phyloP scores from a whole-genome alignment of 768 basidiomycete species.

The Boletus reticuloceps region DNA sequence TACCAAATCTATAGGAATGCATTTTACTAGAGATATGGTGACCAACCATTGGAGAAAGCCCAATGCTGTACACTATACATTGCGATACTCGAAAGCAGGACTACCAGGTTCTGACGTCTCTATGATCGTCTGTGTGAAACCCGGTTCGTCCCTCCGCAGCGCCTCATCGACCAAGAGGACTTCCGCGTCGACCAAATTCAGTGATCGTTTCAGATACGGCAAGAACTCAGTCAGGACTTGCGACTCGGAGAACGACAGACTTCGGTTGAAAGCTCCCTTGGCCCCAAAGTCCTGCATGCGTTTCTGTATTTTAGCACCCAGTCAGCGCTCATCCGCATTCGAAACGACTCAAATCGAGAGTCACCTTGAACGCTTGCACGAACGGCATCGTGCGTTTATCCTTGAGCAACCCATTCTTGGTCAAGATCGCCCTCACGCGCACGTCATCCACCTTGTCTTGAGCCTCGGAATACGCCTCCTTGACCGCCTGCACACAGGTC shows the following conservation, averaged over 20 bases:
- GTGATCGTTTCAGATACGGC: conserved; percentile 77
- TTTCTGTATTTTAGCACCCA: conserved; percentile 48
- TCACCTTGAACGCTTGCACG: conserved; percentile 88
- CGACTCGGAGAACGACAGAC: conserved; percentile 79
- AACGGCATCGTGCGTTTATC: conserved; percentile 97
- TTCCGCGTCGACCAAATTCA: conserved; percentile 69
- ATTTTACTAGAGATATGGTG: too few relatives aligned
- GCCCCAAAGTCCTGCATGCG: conserved; percentile 76
- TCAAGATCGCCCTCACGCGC: conserved; percentile 66
- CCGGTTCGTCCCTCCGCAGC: conserved; percentile 47
- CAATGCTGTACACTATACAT: conserved; percentile 41
- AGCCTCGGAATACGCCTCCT: conserved; percentile 58
- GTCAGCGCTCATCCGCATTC: background rate
- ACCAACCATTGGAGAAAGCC: too few relatives aligned
- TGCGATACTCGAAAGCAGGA: conserved; percentile 87
- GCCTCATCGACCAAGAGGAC: conserved; percentile 71
- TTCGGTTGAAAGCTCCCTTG: conserved; percentile 76
- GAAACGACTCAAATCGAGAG: background rate
- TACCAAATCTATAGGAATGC: background rate
- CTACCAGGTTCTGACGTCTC: conserved; percentile 86
- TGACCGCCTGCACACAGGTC: conserved; percentile 69
- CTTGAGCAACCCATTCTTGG: conserved; percentile 79
- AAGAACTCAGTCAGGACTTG: conserved; percentile 66
- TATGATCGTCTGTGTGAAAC: conserved; percentile 67
- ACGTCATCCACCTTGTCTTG: conserved; percentile 77